These are phyloP conservation scores for Acanthamoeba royreba DNA, from an alignment of 208 protist genomes.

Conservation along the genomic window DNA sequence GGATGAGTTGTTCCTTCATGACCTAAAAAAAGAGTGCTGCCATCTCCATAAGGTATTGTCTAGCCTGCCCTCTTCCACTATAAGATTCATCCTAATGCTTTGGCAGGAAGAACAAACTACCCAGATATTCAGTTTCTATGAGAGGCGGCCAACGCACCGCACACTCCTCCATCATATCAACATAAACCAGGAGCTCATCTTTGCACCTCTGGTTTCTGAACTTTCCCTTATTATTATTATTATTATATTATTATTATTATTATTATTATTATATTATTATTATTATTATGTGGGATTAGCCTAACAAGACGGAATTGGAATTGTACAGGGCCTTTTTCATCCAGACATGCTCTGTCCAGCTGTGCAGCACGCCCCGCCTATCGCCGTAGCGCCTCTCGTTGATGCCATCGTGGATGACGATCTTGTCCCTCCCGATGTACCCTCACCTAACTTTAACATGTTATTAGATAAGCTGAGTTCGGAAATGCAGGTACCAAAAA, in stretches of 20 bases:
- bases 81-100: background rate
- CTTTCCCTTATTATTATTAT: background rate
- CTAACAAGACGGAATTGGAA: background rate
- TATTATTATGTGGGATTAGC: background rate
- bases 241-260: background rate
- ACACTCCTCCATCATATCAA: slow-evolving; percentile 15
- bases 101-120: background rate
- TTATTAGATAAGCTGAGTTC: no score
- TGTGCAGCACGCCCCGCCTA: background rate
- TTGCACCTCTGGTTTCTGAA: background rate
- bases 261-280: background rate
- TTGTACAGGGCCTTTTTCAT: background rate
- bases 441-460: no score
- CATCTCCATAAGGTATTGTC: slow-evolving; percentile 8
- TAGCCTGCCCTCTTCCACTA: background rate
- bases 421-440: background rate
- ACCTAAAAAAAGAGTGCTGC: slow-evolving; percentile 34
- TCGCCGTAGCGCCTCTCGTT: background rate
- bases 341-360: background rate
- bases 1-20: background rate
- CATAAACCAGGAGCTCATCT: background rate
- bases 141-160: background rate
- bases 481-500: no score
- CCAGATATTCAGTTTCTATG: slow-evolving; percentile 16
- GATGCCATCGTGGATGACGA: background rate